Conservation (phyloP, 768 basidiomycete genomes). For the Thelephora ganbajun region DNA sequence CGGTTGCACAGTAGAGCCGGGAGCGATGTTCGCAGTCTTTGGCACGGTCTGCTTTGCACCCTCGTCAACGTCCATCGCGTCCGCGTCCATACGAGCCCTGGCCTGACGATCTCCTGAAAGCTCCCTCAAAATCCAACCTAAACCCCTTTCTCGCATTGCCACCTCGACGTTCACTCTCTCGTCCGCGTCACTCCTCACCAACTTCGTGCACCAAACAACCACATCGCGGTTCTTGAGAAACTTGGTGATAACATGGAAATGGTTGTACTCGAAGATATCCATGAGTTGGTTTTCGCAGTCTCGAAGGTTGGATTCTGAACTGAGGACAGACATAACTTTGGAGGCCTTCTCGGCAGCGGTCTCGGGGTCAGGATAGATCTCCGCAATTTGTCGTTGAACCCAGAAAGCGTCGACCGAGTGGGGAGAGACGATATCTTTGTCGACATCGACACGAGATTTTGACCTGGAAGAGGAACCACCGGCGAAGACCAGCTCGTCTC, state of each 20-base stretch:
- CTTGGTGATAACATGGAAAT: conserved; percentile 79
- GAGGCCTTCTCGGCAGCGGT: conserved; percentile 88
- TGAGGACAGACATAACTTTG: conserved; percentile 70
- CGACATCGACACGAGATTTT: conserved; percentile 35
- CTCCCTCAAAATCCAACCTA: conserved; percentile 90
- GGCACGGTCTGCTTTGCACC: conserved; percentile 39
- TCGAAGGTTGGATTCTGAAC: conserved; percentile 75
- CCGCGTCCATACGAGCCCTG: conserved; percentile 31
- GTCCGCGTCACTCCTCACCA: conserved; percentile 79
- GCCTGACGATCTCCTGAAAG: conserved; percentile 69
- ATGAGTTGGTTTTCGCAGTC: conserved; percentile 95
- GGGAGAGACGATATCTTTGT: conserved; percentile 75
- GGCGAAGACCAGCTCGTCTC: conserved; percentile 71
- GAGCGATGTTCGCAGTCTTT: conserved; percentile 75
- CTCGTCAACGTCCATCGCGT: conserved; percentile 69
- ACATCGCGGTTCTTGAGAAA: conserved; percentile 94
- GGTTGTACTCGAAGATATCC: conserved; percentile 90
- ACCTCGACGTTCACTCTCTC: conserved; percentile 91
- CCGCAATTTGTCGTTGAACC: conserved; percentile 90
- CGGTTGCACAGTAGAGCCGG: conserved; percentile 79
- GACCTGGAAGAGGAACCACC: conserved; percentile 38
- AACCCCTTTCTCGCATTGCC: conserved; percentile 93
- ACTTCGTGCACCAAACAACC: conserved; percentile 95
- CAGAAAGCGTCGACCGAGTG: conserved; percentile 95
- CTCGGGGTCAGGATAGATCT: conserved; percentile 87